Conservation (phyloP, 768 basidiomycete genomes). For the Hebeloma cylindrosporum region DNA sequence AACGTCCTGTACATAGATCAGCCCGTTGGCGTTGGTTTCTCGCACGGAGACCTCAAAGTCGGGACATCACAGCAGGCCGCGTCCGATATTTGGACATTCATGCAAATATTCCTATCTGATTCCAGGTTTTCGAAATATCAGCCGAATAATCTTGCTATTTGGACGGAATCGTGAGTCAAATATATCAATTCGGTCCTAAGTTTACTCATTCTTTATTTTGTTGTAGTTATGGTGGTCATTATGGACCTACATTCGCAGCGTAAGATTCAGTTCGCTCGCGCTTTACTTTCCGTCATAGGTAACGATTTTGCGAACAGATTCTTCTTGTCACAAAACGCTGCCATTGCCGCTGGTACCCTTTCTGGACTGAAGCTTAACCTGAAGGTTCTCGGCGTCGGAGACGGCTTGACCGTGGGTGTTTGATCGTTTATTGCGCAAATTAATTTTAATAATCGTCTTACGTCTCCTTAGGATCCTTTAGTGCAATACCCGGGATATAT, state of each 20-base stretch:
- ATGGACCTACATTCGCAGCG: conserved; percentile 66
- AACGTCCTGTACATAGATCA: conserved; percentile 66
- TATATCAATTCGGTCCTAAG: background rate
- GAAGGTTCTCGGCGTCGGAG: conserved; percentile 61
- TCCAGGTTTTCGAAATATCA: conserved; percentile 49
- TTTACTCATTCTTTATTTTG: background rate
- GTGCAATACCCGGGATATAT: conserved; percentile 60
- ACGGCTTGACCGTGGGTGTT: conserved; percentile 54
- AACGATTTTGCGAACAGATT: conserved; percentile 29
- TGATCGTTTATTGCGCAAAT: background rate
- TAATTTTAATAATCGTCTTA: background rate
- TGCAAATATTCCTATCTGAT: conserved; percentile 63
- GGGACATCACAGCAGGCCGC: conserved; percentile 56
- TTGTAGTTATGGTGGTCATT: conserved; percentile 66
- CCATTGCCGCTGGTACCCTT: conserved; percentile 46
- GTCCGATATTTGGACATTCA: conserved; percentile 56
- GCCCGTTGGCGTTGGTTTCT: conserved; percentile 64
- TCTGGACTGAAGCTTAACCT: conserved; percentile 53
- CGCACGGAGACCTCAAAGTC: conserved; percentile 50
- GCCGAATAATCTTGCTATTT: conserved; percentile 50
- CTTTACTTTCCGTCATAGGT: background rate
- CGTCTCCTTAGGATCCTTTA: conserved; percentile 17
- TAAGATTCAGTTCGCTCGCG: conserved; percentile 20
- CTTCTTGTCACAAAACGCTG: conserved; percentile 60
- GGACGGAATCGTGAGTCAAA: conserved; percentile 56